These are phyloP conservation scores for Typha latifolia DNA, from an alignment of 176 grass and related monocot species.

Conservation along the genomic window DNA sequence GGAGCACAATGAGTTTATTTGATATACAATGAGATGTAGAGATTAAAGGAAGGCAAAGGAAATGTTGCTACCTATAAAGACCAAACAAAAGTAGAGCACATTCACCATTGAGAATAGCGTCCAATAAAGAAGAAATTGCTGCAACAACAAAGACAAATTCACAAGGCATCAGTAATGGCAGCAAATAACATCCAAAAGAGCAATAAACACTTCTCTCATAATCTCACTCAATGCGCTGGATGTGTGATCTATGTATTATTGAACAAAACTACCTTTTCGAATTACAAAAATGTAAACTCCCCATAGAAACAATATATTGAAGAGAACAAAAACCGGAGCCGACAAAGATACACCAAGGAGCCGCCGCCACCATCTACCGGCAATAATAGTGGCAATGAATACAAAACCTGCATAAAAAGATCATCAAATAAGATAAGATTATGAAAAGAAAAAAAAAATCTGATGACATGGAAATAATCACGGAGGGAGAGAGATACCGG, in stretches of 20 bases:
- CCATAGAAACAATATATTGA: conserved; percentile 93
- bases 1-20: neutral
- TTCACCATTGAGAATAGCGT: conserved; percentile 80
- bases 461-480: neutral
- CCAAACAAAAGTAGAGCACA: conserved; percentile 87
- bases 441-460: neutral
- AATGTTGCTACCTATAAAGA: conserved; percentile 62
- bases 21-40: neutral
- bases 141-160: conserved; percentile 29
- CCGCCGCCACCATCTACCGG: conserved; percentile 64
- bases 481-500: conserved; percentile 27
- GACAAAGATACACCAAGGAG: conserved; percentile 56
- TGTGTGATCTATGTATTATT: neutral
- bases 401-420: conserved; percentile 45
- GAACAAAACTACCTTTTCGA: conserved; percentile 37
- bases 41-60: neutral
- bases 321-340: conserved; percentile 80
- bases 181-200: neutral
- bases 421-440: conserved; percentile 12
- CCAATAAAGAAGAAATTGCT: conserved; percentile 71
- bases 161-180: neutral
- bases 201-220: no score
- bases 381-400: conserved; percentile 48
- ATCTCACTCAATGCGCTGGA: no score
- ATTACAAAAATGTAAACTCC: conserved; percentile 60